phyloP scores from a whole-genome alignment of 1,139 yeast genomes.

The Meyerozyma smithsonii region DNA sequence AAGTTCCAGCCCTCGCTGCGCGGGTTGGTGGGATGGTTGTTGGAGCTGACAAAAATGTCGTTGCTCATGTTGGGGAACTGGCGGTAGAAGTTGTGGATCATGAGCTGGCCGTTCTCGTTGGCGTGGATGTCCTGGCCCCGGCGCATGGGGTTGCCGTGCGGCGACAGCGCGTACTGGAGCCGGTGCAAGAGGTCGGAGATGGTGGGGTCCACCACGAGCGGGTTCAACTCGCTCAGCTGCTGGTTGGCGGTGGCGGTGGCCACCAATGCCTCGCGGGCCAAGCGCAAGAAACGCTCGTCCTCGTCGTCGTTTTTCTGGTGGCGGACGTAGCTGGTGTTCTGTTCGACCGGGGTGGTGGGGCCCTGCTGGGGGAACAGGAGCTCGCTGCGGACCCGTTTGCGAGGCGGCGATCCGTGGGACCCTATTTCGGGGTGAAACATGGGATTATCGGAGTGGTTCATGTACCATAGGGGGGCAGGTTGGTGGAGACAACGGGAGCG shows the following conservation, averaged over 20 bases:
- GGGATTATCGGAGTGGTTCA: not conserved
- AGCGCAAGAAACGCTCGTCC: conserved; percentile 14
- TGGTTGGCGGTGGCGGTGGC: conserved; percentile 8
- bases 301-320: conserved; percentile 8
- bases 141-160: conserved; percentile 47
- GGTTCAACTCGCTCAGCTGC: not conserved
- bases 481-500: no score
- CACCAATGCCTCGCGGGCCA: conserved; percentile 16
- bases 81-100: conserved; percentile 40
- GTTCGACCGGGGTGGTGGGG: not conserved
- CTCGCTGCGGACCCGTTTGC: not conserved
- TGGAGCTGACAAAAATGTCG: conserved; percentile 26
- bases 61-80: conserved; percentile 42
- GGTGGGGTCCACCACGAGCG: conserved; percentile 44
- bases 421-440: not conserved
- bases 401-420: not conserved
- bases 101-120: conserved; percentile 40
- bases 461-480: not conserved
- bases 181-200: conserved; percentile 47
- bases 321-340: not conserved
- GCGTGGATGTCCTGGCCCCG: conserved; percentile 31
- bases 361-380: not conserved
- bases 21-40: conserved; percentile 12
- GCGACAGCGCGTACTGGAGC: conserved; percentile 50
- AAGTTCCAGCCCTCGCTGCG: conserved; percentile 34